These are phyloP conservation scores for Scutellaria baicalensis DNA, from an alignment of 257 asterid species.

Conservation along the genomic window DNA sequence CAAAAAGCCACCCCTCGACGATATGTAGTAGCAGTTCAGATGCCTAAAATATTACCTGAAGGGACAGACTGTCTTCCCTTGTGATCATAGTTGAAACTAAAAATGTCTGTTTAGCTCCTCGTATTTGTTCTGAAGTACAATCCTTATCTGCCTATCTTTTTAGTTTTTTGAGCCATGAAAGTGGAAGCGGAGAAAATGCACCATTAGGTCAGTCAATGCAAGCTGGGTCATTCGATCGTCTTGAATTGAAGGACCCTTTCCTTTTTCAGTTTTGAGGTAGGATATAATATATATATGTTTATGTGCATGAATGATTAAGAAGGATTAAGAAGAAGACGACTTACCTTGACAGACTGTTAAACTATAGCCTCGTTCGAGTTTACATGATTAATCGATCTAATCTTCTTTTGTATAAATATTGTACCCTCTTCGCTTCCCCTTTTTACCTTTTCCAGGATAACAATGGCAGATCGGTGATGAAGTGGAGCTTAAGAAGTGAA, in stretches of 20 bases:
- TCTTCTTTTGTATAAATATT: not conserved
- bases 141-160: not conserved
- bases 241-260: not conserved
- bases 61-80: conserved; percentile 50
- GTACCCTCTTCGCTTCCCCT: not conserved
- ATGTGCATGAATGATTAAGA: conserved; percentile 15
- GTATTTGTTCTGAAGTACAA: not conserved
- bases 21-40: conserved; percentile 52
- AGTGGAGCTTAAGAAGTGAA: not conserved
- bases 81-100: conserved; percentile 26
- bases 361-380: not conserved
- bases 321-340: conserved; percentile 10
- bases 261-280: conserved; percentile 26
- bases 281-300: conserved; percentile 13
- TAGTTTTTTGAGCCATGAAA: not conserved
- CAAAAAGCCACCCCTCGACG: conserved; percentile 34
- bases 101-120: not conserved
- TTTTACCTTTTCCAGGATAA: not conserved
- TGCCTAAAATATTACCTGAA: conserved; percentile 57
- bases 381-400: not conserved
- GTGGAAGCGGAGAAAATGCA: conserved; percentile 4
- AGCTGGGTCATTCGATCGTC: conserved; percentile 23
- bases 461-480: not conserved
- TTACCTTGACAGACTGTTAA: not conserved
- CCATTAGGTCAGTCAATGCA: conserved; percentile 7